Base-by-base conservation (phyloP, 257 asterid species). In the Ilex asprella region DNA sequence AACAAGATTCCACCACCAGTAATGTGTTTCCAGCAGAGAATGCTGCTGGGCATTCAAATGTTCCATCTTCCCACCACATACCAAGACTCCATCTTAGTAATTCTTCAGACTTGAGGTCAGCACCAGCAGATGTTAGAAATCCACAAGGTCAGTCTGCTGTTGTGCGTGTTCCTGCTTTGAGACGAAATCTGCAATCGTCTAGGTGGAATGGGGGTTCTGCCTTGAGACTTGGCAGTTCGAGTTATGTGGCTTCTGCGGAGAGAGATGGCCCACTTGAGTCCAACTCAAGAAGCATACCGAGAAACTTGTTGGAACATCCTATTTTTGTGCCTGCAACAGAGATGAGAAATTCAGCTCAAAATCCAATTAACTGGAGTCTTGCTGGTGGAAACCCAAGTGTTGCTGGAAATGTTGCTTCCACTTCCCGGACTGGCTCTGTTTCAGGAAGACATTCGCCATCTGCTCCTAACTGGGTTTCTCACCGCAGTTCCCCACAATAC, bases 221-320 rank as follows among this genome's bases (percentile, higher is more conserved):
- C 74, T 67, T 87, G 35, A 81, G 96, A 76, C 21, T 67, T 30
- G 73, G 69, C 57, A 62, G 56, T 67, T 55, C 78, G 39, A 31
- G 80, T 63, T 63, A 70, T 49, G 70, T 67, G 14, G 43, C 53
- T 55, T 30, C 79, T 32, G 59, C 66, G 31, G 71, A 66, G 62
- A 67, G 73, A 61, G 60, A 56, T 55, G 46, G 27, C 2, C 39
- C 27, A 8, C 10, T 7, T 44, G 82, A 66, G 49, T 73, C 83
- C 15, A 46, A 61, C n/a, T 32, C 78, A 30, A 67, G 86, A 64
- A 77, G 73, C 62, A 71, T 75, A 55, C 84, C 89, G 1, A 78
- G 95, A 71, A 84, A 76, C 82, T 75, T 89, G 49, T 82, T 89
- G 12, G 93, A 89, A 60, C 89, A 82, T 73, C 94, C 97, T 16